phyloP scores from a whole-genome alignment of 1,139 yeast species.

The Protomyces gravidus region DNA sequence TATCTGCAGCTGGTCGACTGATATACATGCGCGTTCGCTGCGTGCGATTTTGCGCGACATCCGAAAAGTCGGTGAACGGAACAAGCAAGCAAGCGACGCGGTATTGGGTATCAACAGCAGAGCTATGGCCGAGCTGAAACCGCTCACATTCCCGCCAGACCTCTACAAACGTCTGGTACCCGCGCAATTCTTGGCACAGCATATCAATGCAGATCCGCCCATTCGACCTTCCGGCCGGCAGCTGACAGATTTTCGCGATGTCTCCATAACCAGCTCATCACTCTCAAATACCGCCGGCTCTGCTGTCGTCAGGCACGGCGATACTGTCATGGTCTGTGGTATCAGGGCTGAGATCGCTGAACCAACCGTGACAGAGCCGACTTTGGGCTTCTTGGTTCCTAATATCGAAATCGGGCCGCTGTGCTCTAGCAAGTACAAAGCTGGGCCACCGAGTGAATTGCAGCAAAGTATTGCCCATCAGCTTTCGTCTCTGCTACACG shows the following conservation, averaged over 20 bases:
- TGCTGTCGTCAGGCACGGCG: conserved; percentile 30
- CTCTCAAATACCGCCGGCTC: conserved; percentile 30
- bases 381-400: conserved; percentile 30
- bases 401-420: conserved; percentile 30
- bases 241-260: conserved; percentile 27
- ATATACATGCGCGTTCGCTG: too few relatives aligned
- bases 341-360: conserved; percentile 32
- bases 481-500: conserved; percentile 8
- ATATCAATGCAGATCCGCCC: conserved; percentile 8
- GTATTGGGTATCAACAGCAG: too few relatives aligned
- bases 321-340: conserved; percentile 30
- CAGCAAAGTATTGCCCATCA: conserved; percentile 30
- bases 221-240: conserved; percentile 31
- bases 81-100: too few relatives aligned
- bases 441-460: conserved; percentile 31
- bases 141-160: conserved; percentile 24
- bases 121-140: conserved; percentile 2
- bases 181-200: conserved; percentile 23
- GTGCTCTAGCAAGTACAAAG: conserved; percentile 20
- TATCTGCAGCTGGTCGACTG: too few relatives aligned
- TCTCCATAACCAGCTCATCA: conserved; percentile 22
- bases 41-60: too few relatives aligned
- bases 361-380: conserved; percentile 28
- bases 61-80: too few relatives aligned
- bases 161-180: conserved; percentile 31